Conservation (phyloP, 2,329 filamentous ascomycete species). For the Diaporthe vaccinii region DNA sequence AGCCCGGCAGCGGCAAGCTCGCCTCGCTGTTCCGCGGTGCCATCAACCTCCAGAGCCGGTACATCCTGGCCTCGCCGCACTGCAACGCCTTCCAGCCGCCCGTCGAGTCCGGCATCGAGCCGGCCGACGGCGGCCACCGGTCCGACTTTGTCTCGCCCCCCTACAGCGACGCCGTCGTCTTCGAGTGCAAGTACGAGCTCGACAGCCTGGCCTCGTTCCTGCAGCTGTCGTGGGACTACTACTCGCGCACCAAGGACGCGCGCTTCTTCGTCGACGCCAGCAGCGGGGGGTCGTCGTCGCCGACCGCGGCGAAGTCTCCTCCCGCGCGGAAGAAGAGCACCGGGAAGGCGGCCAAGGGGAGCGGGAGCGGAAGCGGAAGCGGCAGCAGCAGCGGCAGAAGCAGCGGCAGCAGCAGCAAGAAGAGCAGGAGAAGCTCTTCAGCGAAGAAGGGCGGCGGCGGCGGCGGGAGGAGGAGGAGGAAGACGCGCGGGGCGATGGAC, state of each 20-base stretch:
- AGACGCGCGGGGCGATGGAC: background rate
- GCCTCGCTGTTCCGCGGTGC: conserved; percentile 74
- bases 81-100: conserved; percentile 89
- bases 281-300: background rate
- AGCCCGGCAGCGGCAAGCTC: conserved; percentile 55
- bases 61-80: conserved; percentile 75
- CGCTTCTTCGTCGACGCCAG: conserved; percentile 74
- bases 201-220: conserved; percentile 85
- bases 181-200: conserved; percentile 89
- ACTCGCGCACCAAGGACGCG: conserved; percentile 74
- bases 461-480: conserved; percentile 49
- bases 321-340: background rate
- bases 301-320: background rate
- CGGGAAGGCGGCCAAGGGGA: background rate
- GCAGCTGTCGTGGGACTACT: conserved; percentile 79
- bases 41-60: conserved; percentile 75
- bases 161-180: conserved; percentile 76
- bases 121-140: conserved; percentile 36
- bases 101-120: conserved; percentile 70
- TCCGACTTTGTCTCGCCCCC: conserved; percentile 43
- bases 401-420: background rate
- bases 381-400: background rate
- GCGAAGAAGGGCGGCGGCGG: background rate
- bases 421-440: too few relatives aligned
- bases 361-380: background rate